These are phyloP conservation scores for Metroxylon sagu DNA, from an alignment of 176 grass and related monocot species.

Conservation along the genomic window DNA sequence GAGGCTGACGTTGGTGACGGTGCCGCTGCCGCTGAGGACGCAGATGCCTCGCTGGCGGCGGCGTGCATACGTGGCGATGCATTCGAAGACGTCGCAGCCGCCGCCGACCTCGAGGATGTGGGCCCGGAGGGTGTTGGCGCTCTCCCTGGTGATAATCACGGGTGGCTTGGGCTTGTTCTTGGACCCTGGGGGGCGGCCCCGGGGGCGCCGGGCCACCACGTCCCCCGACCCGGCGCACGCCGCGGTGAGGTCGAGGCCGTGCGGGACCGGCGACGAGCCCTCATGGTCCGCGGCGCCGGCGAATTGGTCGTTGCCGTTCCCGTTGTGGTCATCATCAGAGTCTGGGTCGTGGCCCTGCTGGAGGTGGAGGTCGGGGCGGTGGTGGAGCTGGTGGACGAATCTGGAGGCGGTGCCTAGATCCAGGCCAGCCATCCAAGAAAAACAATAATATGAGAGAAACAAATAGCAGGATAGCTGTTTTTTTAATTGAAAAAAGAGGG, in stretches of 20 bases:
- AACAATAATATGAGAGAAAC: background rate
- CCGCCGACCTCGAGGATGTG: conserved; percentile 14
- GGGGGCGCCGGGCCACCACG: background rate
- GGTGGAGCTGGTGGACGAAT: conserved; percentile 12
- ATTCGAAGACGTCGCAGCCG: conserved; percentile 21
- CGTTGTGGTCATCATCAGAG: conserved; percentile 3
- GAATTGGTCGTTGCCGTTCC: background rate
- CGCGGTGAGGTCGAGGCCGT: background rate
- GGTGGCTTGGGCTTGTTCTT: conserved; percentile 22
- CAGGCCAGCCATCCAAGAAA: conserved; percentile 24
- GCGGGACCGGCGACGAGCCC: background rate
- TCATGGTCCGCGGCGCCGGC: background rate
- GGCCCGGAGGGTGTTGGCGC: conserved; percentile 11
- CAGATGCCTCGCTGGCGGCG: conserved; percentile 16
- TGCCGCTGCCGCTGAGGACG: conserved; percentile 17
- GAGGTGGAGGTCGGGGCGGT: conserved; percentile 14
- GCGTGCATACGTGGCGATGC: conserved; percentile 12
- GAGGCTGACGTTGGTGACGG: conserved; percentile 15
- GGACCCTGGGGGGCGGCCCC: conserved; percentile 6
- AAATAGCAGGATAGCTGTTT: conserved; percentile 3
- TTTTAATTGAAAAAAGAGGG: background rate
- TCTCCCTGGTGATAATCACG: conserved; percentile 17
- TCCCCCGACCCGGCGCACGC: background rate
- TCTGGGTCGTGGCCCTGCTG: conserved; percentile 2
- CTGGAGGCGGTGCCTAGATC: conserved; percentile 18